Conservation (phyloP, 108 stramenopile species). For the Nitzschia inconspicua region DNA sequence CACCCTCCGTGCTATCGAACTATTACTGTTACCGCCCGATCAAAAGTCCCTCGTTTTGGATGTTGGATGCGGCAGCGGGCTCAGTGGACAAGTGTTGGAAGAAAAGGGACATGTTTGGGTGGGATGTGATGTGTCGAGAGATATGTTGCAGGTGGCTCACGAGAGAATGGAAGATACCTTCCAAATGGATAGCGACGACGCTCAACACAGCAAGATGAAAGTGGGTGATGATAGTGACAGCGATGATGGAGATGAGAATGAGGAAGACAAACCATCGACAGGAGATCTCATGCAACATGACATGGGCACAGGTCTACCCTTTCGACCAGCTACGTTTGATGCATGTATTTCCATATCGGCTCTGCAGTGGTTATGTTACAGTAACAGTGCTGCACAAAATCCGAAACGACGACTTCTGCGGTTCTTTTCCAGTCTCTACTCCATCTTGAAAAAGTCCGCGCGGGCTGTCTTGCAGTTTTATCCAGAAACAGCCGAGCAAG, state of each 20-base stretch:
- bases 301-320: constrained; percentile 98
- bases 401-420: constrained; percentile 87
- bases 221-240: constrained; percentile 11
- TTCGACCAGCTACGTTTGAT: constrained; percentile 98
- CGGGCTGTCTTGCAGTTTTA: constrained; percentile 99
- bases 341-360: constrained; percentile 98
- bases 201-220: constrained; percentile 27
- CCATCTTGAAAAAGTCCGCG: constrained; percentile 88
- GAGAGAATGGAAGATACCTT: constrained; percentile 74
- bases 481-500: constrained; percentile 95
- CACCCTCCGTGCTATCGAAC: constrained; percentile 95
- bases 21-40: constrained; percentile 68
- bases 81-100: constrained; percentile 93
- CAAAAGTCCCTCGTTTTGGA: constrained; percentile 83
- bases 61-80: constrained; percentile 96
- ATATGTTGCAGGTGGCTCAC: constrained; percentile 96
- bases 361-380: constrained; percentile 99
- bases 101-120: constrained; percentile 97
- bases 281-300: constrained; percentile 91
- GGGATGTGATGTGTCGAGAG: constrained; percentile 92
- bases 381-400: constrained; percentile 82
- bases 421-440: constrained; percentile 95
- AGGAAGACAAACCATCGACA: constrained; percentile 40
- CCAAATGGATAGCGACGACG: constrained; percentile 17
- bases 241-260: constrained; percentile 31